These are phyloP conservation scores for Monosporascus sp. DNA, from an alignment of 2,329 filamentous ascomycete genomes.

Conservation along the genomic window DNA sequence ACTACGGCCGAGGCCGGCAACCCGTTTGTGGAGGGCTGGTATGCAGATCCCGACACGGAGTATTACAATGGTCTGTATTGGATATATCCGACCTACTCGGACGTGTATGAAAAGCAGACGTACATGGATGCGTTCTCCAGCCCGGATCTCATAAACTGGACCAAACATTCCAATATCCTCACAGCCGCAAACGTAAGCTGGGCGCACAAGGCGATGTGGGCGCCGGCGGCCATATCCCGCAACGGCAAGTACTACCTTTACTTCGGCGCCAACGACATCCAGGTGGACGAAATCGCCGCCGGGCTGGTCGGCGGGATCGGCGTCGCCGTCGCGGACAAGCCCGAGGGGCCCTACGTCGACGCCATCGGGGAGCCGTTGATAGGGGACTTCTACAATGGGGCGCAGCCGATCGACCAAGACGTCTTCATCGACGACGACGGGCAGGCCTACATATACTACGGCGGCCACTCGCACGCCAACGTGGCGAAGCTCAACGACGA, in stretches of 20 bases:
- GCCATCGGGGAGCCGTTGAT: conserved; percentile 37
- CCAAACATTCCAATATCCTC: conserved; percentile 39
- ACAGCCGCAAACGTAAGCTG: conserved; percentile 34
- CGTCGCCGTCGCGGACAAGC: conserved; percentile 31
- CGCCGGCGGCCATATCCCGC: conserved; percentile 38
- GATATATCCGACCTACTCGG: conserved; percentile 43
- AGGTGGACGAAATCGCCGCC: conserved; percentile 21
- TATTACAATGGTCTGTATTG: conserved; percentile 41
- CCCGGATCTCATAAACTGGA: conserved; percentile 43
- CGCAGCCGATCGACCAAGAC: conserved; percentile 43
- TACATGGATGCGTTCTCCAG: conserved; percentile 48
- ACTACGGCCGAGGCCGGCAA: conserved; percentile 39
- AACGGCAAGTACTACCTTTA: conserved; percentile 45
- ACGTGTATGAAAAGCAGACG: conserved; percentile 39
- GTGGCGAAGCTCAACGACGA: conserved; percentile 37
- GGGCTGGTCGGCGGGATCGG: conserved; percentile 35
- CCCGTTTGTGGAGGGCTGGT: conserved; percentile 44
- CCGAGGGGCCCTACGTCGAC: conserved; percentile 36
- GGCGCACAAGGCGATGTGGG: conserved; percentile 42
- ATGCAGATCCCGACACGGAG: conserved; percentile 45
- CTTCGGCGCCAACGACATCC: conserved; percentile 44
- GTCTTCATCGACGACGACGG: conserved; percentile 37
- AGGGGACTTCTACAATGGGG: conserved; percentile 38
- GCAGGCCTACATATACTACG: conserved; percentile 39
- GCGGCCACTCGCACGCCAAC: conserved; percentile 36